Percentiles rank a stretch among this genome's conserved stretches.
Evolutionary conservation across 306 rosid species (phyloP).

Genomic region (Rosa multiflora): DNA sequence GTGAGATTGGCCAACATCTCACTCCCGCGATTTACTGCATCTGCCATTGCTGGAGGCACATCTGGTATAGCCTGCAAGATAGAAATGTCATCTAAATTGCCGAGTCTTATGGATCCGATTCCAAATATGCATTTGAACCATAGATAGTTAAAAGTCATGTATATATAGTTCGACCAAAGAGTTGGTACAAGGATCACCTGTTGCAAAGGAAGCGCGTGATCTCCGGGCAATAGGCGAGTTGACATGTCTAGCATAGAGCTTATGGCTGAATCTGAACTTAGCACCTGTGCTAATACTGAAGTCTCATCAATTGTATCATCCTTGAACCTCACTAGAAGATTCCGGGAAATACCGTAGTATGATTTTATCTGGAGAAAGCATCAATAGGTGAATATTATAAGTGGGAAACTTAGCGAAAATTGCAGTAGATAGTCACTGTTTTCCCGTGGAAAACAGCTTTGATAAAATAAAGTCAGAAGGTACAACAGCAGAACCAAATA

Average conservation of each 20-base stretch:
- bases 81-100: slow-evolving; percentile 4
- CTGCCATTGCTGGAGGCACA: slow-evolving; percentile 93
- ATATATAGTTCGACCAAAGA: background rate
- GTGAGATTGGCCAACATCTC: slow-evolving; percentile 78
- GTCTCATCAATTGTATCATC: slow-evolving; percentile 93
- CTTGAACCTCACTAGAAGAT: slow-evolving; percentile 83
- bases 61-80: slow-evolving; percentile 80
- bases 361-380: slow-evolving; percentile 74
- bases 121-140: background rate
- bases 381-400: background rate
- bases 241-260: slow-evolving; percentile 97
- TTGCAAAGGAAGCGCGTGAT: slow-evolving; percentile 91
- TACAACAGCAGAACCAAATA: background rate
- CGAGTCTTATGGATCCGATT: background rate
- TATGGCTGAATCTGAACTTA: slow-evolving; percentile 85
- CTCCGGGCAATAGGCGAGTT: slow-evolving; percentile 80
- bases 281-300: slow-evolving; percentile 70
- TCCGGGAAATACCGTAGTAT: slow-evolving; percentile 86
- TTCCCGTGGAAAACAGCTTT: background rate
- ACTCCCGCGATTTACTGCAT: slow-evolving; percentile 92
- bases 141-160: background rate
- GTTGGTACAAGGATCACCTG: slow-evolving; percentile 52
- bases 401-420: background rate
- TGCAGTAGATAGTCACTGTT: background rate
- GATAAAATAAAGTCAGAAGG: background rate